Evolutionary conservation across 768 basidiomycete genomes (phyloP).

Genomic region (Xerocomus brunneocitrinus): DNA sequence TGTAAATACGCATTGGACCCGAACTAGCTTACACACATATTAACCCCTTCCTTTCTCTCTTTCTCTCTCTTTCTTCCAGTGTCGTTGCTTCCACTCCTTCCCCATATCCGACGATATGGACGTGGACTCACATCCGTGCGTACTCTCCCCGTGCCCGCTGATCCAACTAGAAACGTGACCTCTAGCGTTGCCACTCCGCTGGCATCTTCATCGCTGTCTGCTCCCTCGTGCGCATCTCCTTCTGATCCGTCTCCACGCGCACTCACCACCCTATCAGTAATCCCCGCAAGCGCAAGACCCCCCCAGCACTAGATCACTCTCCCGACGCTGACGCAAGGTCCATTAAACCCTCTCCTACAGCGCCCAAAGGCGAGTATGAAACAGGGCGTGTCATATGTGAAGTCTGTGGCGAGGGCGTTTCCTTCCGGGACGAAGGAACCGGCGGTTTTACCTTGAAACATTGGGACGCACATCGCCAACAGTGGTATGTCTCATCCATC

Average conservation of each 20-base stretch:
- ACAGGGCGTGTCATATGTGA: slow-evolving; percentile 64
- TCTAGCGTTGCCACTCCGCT: slow-evolving; percentile 11
- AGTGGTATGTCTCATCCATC: slow-evolving; percentile 44
- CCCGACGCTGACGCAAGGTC: slow-evolving; percentile 12
- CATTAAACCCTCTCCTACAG: slow-evolving; percentile 7
- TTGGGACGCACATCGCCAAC: slow-evolving; percentile 62
- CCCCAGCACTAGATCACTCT: slow-evolving; percentile 23
- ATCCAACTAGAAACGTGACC: slow-evolving; percentile 14
- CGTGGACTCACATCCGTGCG: slow-evolving; percentile 16
- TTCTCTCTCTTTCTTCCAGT: slow-evolving; percentile 12
- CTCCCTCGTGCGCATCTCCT: slow-evolving; percentile 19
- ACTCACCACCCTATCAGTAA: slow-evolving; percentile 22
- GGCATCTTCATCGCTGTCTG: slow-evolving; percentile 5
- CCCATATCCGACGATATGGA: slow-evolving; percentile 15
- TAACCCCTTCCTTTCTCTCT: slow-evolving; percentile 27
- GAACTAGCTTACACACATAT: slow-evolving; percentile 34
- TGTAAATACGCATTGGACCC: slow-evolving; percentile 38
- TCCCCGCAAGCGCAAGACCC: slow-evolving; percentile 39
- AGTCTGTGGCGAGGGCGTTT: slow-evolving; percentile 54
- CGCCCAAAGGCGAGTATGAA: slow-evolving; percentile 53
- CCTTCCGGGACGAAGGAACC: slow-evolving; percentile 61
- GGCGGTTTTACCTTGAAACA: slow-evolving; percentile 62
- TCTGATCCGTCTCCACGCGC: slow-evolving; percentile 16
- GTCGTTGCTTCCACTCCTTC: neutral
- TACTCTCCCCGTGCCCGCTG: slow-evolving; percentile 1